Evolutionary conservation across 2,329 filamentous ascomycete species (phyloP), one percentile per base, ranked within the genome.

Genomic region (Claviceps sp.): DNA sequence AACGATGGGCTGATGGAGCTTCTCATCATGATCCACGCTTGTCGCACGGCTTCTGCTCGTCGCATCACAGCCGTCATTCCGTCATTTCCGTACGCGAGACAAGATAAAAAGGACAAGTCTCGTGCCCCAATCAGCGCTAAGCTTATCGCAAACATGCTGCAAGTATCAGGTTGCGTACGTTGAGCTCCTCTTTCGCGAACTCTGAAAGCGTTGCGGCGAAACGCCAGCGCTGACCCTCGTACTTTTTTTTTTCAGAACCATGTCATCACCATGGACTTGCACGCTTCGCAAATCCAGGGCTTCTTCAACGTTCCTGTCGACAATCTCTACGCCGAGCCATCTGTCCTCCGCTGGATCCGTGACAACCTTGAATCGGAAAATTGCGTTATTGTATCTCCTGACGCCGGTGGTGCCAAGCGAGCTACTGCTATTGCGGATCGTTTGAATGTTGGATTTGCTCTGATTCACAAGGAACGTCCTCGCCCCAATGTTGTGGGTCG

Each of bases 1-100:
- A 98, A 98, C 71, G 91, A 97, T 68, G 89, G 89, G 48, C 79
- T 98, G 55, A 97, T 98, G 91, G 91, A 98, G 71, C 80, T 97
- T 40, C 80, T 97, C 59, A 96, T 97, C 71, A 95, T 96, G 84
- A 94, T 96, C 70, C 94, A 95, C 65, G 91, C 91, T 57, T 96
- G 91, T 76, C 72, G 73, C 44, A 77, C 74, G 37, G 75, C 75
- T 39, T 74, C 71, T 45, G 91, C 91, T 13, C 83, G 90, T 58
- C 87, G 91, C 58, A 95, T 97, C 71, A 96, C 91, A 22, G 91
- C 89, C 57, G 88, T 96, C 57, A 87, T 96, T 50, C 91, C 91
- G 59, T 96, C 95, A 71, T 97, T 95, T 71, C 90, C 90, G 30
- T 97, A 97, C 65, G 90, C 91, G 14, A 83, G 91, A 48, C 91